phyloP scores from a whole-genome alignment of 2,329 filamentous ascomycete species.

The Botrytis medusae region DNA sequence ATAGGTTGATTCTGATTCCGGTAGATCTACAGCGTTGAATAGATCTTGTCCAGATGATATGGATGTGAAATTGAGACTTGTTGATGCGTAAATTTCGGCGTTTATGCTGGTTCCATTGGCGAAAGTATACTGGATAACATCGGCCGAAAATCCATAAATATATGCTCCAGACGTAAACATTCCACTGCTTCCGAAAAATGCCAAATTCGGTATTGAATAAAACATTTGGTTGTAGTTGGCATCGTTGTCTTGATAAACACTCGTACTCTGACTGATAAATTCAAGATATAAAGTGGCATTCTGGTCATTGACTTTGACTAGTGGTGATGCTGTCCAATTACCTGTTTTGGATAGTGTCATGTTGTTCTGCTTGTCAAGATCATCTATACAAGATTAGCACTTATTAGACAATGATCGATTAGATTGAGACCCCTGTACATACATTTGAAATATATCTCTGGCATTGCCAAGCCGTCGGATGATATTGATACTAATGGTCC shows the following conservation, averaged over 20 bases:
- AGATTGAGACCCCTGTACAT: not conserved
- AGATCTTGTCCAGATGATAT: constrained; percentile 27
- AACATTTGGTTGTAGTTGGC: constrained; percentile 44
- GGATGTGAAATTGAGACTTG: constrained; percentile 29
- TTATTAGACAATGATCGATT: not conserved
- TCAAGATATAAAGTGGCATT: constrained; percentile 50
- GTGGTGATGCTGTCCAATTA: constrained; percentile 44
- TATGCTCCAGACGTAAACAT: constrained; percentile 30
- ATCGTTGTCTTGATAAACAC: constrained; percentile 41
- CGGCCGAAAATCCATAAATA: constrained; percentile 37
- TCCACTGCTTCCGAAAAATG: constrained; percentile 25
- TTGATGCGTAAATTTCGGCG: constrained; percentile 36
- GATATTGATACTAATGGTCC: constrained; percentile 56
- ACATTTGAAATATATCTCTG: constrained; percentile 48
- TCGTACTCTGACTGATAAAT: constrained; percentile 42
- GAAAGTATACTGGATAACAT: constrained; percentile 39
- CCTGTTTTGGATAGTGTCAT: constrained; percentile 3
- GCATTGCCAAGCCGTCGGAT: constrained; percentile 53
- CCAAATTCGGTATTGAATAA: constrained; percentile 27
- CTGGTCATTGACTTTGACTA: constrained; percentile 55
- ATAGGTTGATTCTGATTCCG: constrained; percentile 5
- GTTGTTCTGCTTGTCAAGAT: constrained; percentile 18
- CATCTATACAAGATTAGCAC: constrained; percentile 17
- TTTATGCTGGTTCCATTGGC: constrained; percentile 41
- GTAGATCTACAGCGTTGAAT: constrained; percentile 23